Percentiles rank a stretch among this genome's conserved stretches.
Evolutionary conservation across 768 basidiomycete genomes (phyloP).

Genomic region (Cystofilobasidium macerans): DNA sequence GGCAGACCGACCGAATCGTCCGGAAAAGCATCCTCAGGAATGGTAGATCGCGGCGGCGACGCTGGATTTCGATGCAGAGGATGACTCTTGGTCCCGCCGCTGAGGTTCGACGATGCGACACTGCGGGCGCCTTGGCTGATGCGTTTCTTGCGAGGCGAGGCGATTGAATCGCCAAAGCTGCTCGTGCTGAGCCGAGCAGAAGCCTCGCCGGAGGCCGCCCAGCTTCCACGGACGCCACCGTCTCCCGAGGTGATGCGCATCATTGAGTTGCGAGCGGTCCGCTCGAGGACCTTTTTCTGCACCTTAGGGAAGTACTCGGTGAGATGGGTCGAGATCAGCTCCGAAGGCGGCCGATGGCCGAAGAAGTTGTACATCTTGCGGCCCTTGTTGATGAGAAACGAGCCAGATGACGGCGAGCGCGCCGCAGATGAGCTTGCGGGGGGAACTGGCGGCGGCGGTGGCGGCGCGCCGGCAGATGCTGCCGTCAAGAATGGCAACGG

Average conservation of each 20-base stretch:
- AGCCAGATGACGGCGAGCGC: constrained; percentile 35
- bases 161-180: constrained; percentile 13
- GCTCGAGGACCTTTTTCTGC: constrained; percentile 79
- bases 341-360: constrained; percentile 92
- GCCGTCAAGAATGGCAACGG: constrained; percentile 16
- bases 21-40: constrained; percentile 32
- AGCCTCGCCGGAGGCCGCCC: constrained; percentile 24
- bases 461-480: constrained; percentile 41
- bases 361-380: constrained; percentile 65
- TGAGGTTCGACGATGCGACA: constrained; percentile 23
- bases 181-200: constrained; percentile 15
- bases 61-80: constrained; percentile 18
- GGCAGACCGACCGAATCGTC: constrained; percentile 22
- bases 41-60: constrained; percentile 31
- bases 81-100: constrained; percentile 24
- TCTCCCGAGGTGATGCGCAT: constrained; percentile 46
- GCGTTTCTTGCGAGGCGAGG: constrained; percentile 15
- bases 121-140: constrained; percentile 1
- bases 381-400: constrained; percentile 36
- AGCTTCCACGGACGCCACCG: constrained; percentile 1
- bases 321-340: constrained; percentile 87
- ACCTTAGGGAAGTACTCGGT: constrained; percentile 91
- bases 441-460: constrained; percentile 41
- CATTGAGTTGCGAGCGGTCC: constrained; percentile 82
- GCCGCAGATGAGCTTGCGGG: constrained; percentile 6